Evolutionary conservation across 2,329 filamentous ascomycete species (phyloP).

Genomic region (Alternaria ventricosa): DNA sequence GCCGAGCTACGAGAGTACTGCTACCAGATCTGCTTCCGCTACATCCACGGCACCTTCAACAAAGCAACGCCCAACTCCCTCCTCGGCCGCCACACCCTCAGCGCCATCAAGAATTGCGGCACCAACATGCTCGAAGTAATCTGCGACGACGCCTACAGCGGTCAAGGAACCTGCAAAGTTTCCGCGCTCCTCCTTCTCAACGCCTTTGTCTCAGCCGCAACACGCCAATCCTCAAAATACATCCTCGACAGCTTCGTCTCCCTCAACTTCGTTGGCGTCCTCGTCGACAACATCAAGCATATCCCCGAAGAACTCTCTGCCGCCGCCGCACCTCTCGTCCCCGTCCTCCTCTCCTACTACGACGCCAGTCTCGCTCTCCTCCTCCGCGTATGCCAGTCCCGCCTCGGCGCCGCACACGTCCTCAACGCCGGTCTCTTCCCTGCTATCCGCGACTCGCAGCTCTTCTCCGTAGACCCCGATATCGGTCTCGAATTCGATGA

Average conservation of each 20-base stretch:
- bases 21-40: conserved; percentile 90
- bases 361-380: conserved; percentile 83
- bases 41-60: conserved; percentile 72
- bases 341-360: conserved; percentile 64
- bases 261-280: conserved; percentile 87
- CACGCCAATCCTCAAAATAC: conserved; percentile 72
- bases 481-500: conserved; percentile 80
- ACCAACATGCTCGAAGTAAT: conserved; percentile 83
- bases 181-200: conserved; percentile 86
- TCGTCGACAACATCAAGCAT: conserved; percentile 84
- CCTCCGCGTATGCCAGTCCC: conserved; percentile 81
- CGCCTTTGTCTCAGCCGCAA: conserved; percentile 75
- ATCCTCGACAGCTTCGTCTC: conserved; percentile 81
- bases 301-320: conserved; percentile 70
- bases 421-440: conserved; percentile 88
- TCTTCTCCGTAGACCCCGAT: conserved; percentile 91
- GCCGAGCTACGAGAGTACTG: conserved; percentile 79
- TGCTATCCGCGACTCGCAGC: conserved; percentile 77
- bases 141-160: conserved; percentile 91
- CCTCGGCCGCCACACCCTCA: conserved; percentile 60
- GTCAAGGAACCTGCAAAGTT: conserved; percentile 80
- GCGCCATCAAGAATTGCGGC: conserved; percentile 80
- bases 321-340: conserved; percentile 55
- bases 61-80: conserved; percentile 48
- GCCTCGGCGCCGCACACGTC: conserved; percentile 83